phyloP scores from a whole-genome alignment of 345 rosid genomes.

The Populus pruinosa region DNA sequence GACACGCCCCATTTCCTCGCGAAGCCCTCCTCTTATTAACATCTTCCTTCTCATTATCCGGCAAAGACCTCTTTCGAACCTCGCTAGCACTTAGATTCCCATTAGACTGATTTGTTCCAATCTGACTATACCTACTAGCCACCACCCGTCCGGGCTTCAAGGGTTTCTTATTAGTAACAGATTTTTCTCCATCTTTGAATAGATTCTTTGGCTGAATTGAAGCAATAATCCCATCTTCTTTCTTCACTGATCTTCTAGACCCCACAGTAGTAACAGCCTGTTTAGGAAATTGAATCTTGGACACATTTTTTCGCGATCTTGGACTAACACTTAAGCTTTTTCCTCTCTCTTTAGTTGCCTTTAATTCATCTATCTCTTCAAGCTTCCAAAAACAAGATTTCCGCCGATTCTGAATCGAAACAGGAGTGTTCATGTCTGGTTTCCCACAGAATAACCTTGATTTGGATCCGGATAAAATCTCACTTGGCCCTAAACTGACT shows the following conservation, averaged over 20 bases:
- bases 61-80: conserved; percentile 62
- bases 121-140: conserved; percentile 69
- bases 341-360: conserved; percentile 59
- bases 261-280: conserved; percentile 69
- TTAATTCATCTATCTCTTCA: conserved; percentile 68
- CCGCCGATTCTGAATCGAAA: conserved; percentile 65
- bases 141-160: conserved; percentile 68
- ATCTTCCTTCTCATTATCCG: conserved; percentile 63
- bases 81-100: conserved; percentile 27
- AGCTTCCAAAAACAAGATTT: conserved; percentile 90
- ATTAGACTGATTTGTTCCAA: conserved; percentile 24
- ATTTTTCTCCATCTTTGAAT: conserved; percentile 75
- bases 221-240: conserved; percentile 51
- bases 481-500: conserved; percentile 79
- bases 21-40: conserved; percentile 63
- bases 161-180: conserved; percentile 46
- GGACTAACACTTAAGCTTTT: conserved; percentile 78
- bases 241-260: conserved; percentile 59
- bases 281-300: conserved; percentile 46
- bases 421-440: conserved; percentile 51
- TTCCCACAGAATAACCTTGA: conserved; percentile 34
- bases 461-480: conserved; percentile 53
- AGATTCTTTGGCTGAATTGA: conserved; percentile 75
- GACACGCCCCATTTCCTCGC: conserved; percentile 26
- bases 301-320: conserved; percentile 49